Evolutionary conservation across 176 grass and related monocot species (phyloP), one percentile per base, ranked within the genome.

Genomic region (Zea luxurians): DNA sequence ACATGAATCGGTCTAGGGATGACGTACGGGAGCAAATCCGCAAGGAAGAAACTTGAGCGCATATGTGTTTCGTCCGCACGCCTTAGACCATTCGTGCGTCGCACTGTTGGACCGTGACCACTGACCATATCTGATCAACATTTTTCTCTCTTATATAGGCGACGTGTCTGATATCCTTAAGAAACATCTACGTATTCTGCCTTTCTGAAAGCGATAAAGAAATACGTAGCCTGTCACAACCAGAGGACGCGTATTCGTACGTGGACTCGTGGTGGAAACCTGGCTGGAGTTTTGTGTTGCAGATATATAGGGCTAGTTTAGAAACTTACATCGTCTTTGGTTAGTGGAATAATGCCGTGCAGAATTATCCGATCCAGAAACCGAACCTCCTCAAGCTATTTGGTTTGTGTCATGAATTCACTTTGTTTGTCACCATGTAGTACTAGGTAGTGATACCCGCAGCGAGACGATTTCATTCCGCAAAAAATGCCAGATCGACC

Each of bases 41-140:
- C 1, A 2, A 8, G 36, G 12, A 40, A 38, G 36, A 64, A 64
- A 40, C 5, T 12, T 2, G 65, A 68, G 41, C 41, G 65, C 64
- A 18, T 5, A 16, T 10, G 40, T 67, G 40, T 8, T 61, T 41
- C 37, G 37, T 8, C 37, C 37, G 13, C 63, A 66, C 8, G 9
- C 59, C 59, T 4, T 17, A 4, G 18, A 44, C 7, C 65, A 68
- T 43, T 67, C n/a, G 12, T 20, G 42, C 10, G 66, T 46, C n/a
- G 42, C 66, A 46, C 66, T 68, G 66, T 68, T 68, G 66, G 66
- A 68, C 66, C 40, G 40, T 20, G 65, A 67, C 65, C 40, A 15
- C 1, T 5, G 16, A 27, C 18, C 20, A 10, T 10, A 58, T 11
- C 60, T 34, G 27, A 27, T 37, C 13, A 64, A 0, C 11, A 8